Percentiles rank a stretch among this genome's conserved stretches.
Evolutionary conservation across 805 yeast species (phyloP).

Genomic region (Cyberlindnera americana): DNA sequence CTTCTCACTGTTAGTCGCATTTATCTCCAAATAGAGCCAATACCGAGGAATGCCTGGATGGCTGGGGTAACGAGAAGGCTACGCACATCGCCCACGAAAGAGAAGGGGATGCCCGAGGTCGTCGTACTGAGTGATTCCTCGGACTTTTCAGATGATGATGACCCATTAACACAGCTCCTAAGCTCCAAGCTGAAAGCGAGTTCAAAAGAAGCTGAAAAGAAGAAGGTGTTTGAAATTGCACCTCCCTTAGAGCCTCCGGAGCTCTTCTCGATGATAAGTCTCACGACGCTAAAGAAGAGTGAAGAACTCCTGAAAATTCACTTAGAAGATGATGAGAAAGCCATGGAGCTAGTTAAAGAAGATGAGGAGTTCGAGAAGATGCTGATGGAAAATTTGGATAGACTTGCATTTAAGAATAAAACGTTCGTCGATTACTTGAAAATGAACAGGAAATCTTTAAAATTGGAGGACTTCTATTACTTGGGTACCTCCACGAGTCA

Average conservation of each 20-base stretch:
- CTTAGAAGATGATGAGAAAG: constrained; percentile 10
- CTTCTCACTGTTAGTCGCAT: too few species aligned
- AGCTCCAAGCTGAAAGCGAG: too few species aligned
- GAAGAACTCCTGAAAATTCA: constrained; percentile 7
- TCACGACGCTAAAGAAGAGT: constrained; percentile 9
- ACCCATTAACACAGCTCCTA: too few species aligned
- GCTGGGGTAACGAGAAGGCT: too few species aligned
- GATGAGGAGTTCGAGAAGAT: constrained; percentile 12
- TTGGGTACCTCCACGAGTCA: not conserved
- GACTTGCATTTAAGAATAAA: constrained; percentile 5
- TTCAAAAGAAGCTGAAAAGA: too few species aligned
- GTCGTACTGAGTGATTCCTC: too few species aligned
- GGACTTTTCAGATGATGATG: too few species aligned
- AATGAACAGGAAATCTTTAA: constrained; percentile 1
- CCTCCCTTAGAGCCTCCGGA: constrained; percentile 1
- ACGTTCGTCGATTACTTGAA: constrained; percentile 8
- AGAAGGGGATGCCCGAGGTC: too few species aligned
- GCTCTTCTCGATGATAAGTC: not conserved
- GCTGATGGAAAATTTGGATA: constrained; percentile 5
- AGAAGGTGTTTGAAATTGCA: not conserved
- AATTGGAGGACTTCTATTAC: constrained; percentile 11
- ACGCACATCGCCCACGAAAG: too few species aligned
- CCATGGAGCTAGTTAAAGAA: constrained; percentile 3
- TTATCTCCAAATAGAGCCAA: too few species aligned
- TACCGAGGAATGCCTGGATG: too few species aligned